These are phyloP conservation scores for Tausonia pullulans DNA, from an alignment of 1,284 basidiomycete species.

Conservation along the genomic window DNA sequence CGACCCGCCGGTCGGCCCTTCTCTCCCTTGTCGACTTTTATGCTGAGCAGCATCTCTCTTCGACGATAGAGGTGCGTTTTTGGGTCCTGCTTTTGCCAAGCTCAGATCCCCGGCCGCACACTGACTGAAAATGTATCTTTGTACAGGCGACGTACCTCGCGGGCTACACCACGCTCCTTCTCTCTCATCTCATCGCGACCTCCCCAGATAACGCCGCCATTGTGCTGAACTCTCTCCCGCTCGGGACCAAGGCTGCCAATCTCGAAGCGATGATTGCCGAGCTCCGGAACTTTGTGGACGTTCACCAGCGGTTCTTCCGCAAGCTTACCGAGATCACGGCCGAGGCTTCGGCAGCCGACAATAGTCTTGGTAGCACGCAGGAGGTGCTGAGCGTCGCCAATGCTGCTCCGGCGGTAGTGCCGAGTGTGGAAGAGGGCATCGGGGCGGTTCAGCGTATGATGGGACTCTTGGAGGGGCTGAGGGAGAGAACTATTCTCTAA, in stretches of 20 bases:
- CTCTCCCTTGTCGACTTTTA: slow-evolving; percentile 5
- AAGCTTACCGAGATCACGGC: neutral
- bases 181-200: slow-evolving; percentile 10
- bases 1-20: neutral
- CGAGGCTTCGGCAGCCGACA: too few species aligned
- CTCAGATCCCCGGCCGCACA: neutral
- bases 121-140: neutral
- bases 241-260: neutral
- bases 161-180: slow-evolving; percentile 12
- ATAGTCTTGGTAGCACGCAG: too few species aligned
- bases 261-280: neutral
- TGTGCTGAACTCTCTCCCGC: slow-evolving; percentile 5
- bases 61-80: neutral
- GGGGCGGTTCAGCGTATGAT: too few species aligned
- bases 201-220: slow-evolving; percentile 2
- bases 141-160: slow-evolving; percentile 13
- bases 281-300: slow-evolving; percentile 11
- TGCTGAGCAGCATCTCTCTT: neutral
- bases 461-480: too few species aligned
- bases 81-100: neutral
- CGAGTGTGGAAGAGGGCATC: too few species aligned
- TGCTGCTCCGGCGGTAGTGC: too few species aligned
- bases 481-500: too few species aligned
- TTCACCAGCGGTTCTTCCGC: slow-evolving; percentile 11
- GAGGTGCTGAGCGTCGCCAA: too few species aligned